Evolutionary conservation across 768 basidiomycete species (phyloP), one percentile per base, ranked within the genome.

Genomic region (Agaricus blazei): DNA sequence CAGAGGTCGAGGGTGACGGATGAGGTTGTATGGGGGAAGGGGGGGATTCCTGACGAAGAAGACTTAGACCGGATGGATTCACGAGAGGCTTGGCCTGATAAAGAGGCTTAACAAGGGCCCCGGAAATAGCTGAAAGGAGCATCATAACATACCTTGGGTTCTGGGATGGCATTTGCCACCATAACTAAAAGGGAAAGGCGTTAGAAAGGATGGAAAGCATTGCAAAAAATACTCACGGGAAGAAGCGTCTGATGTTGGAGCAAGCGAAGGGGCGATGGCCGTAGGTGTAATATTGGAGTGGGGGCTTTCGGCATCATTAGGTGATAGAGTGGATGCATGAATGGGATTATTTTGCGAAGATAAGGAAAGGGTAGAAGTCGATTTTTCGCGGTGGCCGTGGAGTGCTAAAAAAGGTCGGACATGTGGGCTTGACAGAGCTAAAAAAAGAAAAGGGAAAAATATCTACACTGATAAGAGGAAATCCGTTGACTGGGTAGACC

Each of bases 51-150:
- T 56, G 52, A 47, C 72, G 70, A 34, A 75, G 65, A 12, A 75
- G 67, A 2, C 72, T 69, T 14, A 76, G 61, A 2, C 75, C 75
- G 3, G 76, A 77, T 12, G 54, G 54, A 29, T 12, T 37, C 9
- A 26, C 11, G 2, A 6, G 36, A 45, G 31, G 12, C 7, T 52
- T 24, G 6, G 29, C 27, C 24, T 50, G 5, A 34, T 34, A 24
- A 37, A 41, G 12, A 41, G n/a, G 12, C 19, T 41, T 45, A 8
- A 45, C 7, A 1, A 24, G 11, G 23, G 44, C 3, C 27, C 24
- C 11, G 11, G 44, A 45, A 28, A 45, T 12, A 45, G 5, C 5
- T 24, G 6, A 24, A 19, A 24, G 44, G 9, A n/a, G 6, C 44
- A 45, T 8, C n/a, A 5, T 24, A 45, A 15, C 40, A 4, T 29